Conservation (phyloP, 768 basidiomycete genomes). For the Hebeloma cylindrosporum region DNA sequence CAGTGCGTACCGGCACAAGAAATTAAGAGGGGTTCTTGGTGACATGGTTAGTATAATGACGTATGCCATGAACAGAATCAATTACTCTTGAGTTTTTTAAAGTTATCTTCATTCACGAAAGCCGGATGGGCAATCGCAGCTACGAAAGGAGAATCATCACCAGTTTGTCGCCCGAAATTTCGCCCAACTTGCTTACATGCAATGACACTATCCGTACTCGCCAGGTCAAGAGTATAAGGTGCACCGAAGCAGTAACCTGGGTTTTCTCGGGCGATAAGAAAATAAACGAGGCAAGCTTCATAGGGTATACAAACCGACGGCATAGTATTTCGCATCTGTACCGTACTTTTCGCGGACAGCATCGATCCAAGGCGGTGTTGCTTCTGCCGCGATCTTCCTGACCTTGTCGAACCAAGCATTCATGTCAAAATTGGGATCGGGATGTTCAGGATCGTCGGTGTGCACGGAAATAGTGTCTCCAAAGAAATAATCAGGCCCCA, state of each 20-base stretch:
- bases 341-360: constrained; percentile 51
- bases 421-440: neutral
- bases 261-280: neutral
- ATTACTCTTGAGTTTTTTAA: constrained; percentile 49
- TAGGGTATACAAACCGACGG: constrained; percentile 39
- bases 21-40: constrained; percentile 55
- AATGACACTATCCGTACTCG: constrained; percentile 42
- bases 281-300: neutral
- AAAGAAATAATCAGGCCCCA: constrained; percentile 63
- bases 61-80: neutral
- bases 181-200: constrained; percentile 52
- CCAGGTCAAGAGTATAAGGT: constrained; percentile 48
- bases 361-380: constrained; percentile 51
- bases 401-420: constrained; percentile 17
- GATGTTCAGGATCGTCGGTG: constrained; percentile 28
- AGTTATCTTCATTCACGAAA: constrained; percentile 45
- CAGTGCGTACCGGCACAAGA: constrained; percentile 49
- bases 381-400: constrained; percentile 35
- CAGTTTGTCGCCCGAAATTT: neutral
- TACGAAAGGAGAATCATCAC: constrained; percentile 16
- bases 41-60: neutral
- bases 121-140: constrained; percentile 61
- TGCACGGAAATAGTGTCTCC: constrained; percentile 50
- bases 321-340: constrained; percentile 41
- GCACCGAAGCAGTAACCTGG: constrained; percentile 62